phyloP scores from a whole-genome alignment of 495 filamentous ascomycete species.

The Trichoderma reesei region DNA sequence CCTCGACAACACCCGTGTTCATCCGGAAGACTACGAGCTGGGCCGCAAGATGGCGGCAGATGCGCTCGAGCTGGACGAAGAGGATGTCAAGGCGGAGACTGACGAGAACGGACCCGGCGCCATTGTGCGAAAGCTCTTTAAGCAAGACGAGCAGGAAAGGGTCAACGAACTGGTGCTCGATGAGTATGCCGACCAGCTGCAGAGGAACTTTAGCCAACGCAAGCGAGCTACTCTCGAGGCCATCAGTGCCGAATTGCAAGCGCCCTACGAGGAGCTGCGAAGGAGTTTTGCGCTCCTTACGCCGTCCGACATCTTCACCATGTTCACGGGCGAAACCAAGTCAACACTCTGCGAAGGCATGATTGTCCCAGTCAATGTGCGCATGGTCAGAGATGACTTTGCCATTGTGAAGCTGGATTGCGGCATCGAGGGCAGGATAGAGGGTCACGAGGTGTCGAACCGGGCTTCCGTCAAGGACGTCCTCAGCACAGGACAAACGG shows the following conservation, averaged over 20 bases:
- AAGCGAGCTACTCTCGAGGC: conserved; percentile 96
- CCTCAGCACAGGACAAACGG: conserved; percentile 67
- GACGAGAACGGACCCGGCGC: conserved; percentile 81
- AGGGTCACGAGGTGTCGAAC: conserved; percentile 59
- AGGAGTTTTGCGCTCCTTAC: conserved; percentile 62
- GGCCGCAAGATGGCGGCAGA: conserved; percentile 97
- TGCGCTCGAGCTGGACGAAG: conserved; percentile 90
- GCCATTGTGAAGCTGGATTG: conserved; percentile 89
- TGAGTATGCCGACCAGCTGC: conserved; percentile 92
- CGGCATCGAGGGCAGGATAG: conserved; percentile 80
- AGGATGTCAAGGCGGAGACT: conserved; percentile 90
- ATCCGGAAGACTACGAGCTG: conserved; percentile 96
- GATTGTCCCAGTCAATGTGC: conserved; percentile 83
- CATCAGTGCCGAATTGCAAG: conserved; percentile 84
- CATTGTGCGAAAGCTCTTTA: conserved; percentile 84
- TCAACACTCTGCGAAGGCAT: conserved; percentile 78
- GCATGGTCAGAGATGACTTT: conserved; percentile 80
- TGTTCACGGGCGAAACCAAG: conserved; percentile 87
- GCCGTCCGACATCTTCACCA: conserved; percentile 84
- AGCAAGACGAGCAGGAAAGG: conserved; percentile 82
- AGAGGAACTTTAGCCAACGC: conserved; percentile 81
- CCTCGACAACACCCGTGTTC: conserved; percentile 89
- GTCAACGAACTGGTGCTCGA: conserved; percentile 94
- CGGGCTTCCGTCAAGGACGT: conserved; percentile 45
- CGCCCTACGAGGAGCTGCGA: conserved; percentile 88